Evolutionary conservation across 108 stramenopile genomes (phyloP).

Genomic region (Aurantiochytrium sp.): DNA sequence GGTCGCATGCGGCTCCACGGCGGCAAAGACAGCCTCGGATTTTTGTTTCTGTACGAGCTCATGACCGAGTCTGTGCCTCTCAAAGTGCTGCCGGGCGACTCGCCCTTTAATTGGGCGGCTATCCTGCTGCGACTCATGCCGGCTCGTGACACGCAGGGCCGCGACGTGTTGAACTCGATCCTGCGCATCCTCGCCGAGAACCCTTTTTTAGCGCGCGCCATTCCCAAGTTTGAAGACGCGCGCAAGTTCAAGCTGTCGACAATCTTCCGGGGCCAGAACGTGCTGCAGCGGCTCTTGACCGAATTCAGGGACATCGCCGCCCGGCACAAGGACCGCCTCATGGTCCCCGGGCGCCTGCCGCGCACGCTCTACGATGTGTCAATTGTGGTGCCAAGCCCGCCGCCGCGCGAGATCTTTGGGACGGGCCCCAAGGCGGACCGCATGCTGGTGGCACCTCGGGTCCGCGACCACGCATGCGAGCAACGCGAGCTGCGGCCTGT

Average conservation of each 20-base stretch:
- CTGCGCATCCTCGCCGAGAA: constrained; percentile 84
- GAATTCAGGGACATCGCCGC: constrained; percentile 33
- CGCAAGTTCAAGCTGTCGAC: constrained; percentile 88
- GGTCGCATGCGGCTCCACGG: constrained; percentile 18
- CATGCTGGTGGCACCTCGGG: constrained; percentile 9
- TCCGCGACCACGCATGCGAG: neutral
- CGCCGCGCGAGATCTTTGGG: neutral
- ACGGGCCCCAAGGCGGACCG: neutral
- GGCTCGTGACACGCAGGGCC: constrained; percentile 72
- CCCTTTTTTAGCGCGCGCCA: constrained; percentile 63
- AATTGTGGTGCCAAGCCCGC: neutral
- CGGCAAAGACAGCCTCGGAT: constrained; percentile 62
- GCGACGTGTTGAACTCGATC: constrained; percentile 78
- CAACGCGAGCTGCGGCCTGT: constrained; percentile 3
- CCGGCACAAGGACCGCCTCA: neutral
- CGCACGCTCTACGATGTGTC: neutral
- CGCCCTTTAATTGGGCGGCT: constrained; percentile 86
- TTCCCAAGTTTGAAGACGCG: constrained; percentile 91
- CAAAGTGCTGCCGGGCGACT: constrained; percentile 86
- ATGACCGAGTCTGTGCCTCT: constrained; percentile 80
- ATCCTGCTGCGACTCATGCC: constrained; percentile 81
- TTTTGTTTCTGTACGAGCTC: constrained; percentile 90
- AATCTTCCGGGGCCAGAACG: constrained; percentile 86
- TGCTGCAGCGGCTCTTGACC: constrained; percentile 72
- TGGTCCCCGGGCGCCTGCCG: neutral